Base-by-base conservation (phyloP, 495 filamentous ascomycete genomes). In the Durotheca rogersii region DNA sequence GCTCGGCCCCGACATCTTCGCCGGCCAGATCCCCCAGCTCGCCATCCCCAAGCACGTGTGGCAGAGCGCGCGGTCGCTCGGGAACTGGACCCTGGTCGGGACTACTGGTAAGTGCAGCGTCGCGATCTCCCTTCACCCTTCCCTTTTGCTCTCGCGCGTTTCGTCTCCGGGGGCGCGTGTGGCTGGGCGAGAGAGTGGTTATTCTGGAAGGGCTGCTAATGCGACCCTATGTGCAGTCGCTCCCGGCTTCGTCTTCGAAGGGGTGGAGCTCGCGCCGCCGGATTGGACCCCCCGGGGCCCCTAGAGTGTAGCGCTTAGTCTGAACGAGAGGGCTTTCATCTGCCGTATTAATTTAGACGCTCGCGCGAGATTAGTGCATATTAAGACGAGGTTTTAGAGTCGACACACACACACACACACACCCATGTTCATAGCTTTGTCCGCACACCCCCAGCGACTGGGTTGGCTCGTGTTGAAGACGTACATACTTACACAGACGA, bases 11-110 rank as follows among this genome's bases (percentile, higher is more conserved):
- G 69, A 74, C 40, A 36, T 78, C 3, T 72, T 72, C 43, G 16
- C 55, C 10, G 60, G 55, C 7, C 61, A 76, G 58, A 41, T 45
- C 10, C 75, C 75, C 11, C 75, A 78, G 59, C 56, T 72, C 7
- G 67, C 60, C 6, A 62, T 78, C 20, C 39, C 61, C 9, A 61
- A 51, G 27, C 48, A 57, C 35, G 62, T 68, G 39, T 77, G 75
- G 74, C 74, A 76, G 61, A 55, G 64, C 19, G 74, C 72, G 0
- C 48, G 56, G 33, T 72, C 68, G 20, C 40, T 62, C 35, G 75
- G 75, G 12, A 53, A 57, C 7, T 78, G 74, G 74, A 77, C 74
- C 15, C 59, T 78, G 19, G 72, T 78, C 3, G 72, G 75, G 3
- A 72, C 63, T 27, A 74, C 73, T 5, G 68, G 67, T 72, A 54